phyloP scores from a whole-genome alignment of 164 flowering plant species.

The Cinnamomum micranthum region DNA sequence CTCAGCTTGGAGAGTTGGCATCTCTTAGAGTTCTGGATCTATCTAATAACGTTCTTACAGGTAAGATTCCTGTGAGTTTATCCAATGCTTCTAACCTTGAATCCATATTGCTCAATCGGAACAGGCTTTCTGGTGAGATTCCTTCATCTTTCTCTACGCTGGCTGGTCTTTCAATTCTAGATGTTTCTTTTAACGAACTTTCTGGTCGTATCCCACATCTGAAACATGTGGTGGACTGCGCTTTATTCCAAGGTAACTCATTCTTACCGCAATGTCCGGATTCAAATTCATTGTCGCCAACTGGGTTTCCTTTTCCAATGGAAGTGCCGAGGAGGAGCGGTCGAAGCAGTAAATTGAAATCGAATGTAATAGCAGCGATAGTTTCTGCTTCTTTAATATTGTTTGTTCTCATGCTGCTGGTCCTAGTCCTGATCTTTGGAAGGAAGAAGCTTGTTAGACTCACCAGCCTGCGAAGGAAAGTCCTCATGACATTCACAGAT shows the following conservation, averaged over 20 bases:
- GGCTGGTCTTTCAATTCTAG: conserved; percentile 32
- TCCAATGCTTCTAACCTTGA: conserved; percentile 39
- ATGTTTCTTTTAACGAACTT: conserved; percentile 69
- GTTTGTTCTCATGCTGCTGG: conserved; percentile 23
- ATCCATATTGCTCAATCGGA: conserved; percentile 48
- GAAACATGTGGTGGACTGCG: conserved; percentile 34
- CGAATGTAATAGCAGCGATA: conserved; percentile 29
- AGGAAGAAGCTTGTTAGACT: conserved; percentile 36
- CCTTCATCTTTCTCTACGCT: conserved; percentile 51
- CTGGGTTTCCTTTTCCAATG: conserved; percentile 29
- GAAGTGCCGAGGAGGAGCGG: conserved; percentile 15
- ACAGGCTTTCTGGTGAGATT: conserved; percentile 51
- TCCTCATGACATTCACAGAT: conserved; percentile 53
- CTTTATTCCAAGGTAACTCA: conserved; percentile 41
- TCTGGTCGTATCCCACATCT: conserved; percentile 57
- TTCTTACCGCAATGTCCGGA: conserved; percentile 40
- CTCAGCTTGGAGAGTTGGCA: conserved; percentile 36
- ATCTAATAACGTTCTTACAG: conserved; percentile 46
- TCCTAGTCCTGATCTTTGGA: conserved; percentile 25
- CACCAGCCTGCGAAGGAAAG: conserved; percentile 39
- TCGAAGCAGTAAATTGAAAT: conserved; percentile 24
- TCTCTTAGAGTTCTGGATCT: conserved; percentile 52
- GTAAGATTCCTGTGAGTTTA: conserved; percentile 47
- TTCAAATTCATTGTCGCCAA: conserved; percentile 22
- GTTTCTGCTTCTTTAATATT: conserved; percentile 35